Base-by-base conservation (phyloP, 73 alveolate species). In the Diophrys sp. region DNA sequence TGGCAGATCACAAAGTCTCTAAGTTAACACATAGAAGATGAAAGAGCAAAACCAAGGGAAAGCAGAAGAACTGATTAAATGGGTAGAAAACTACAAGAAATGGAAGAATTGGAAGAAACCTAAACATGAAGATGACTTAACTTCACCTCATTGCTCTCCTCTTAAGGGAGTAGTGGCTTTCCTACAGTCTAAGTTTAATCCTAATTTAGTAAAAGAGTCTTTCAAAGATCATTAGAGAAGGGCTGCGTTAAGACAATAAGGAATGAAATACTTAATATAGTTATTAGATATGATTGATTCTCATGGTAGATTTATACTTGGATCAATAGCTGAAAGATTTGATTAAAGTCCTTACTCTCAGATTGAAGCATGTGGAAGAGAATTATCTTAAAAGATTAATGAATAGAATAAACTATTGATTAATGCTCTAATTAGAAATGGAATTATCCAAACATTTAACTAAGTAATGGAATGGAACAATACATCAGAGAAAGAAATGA, bases 11-110 rank as follows among this genome's bases (percentile, higher is more conserved):
- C 29, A 76, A 67, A 73, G 87, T 67, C 78, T 79, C 0, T 23
- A 85, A 73, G 88, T 68, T 8, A 55, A 54, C 68, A 30, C 27
- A 30, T 23, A 71, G 69, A 33, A 71, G 27, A 71, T 62, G 53
- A 5, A 33, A 29, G n/a, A 33, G 27, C 8, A 29, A 23, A 1
- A 11, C 23, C 31, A 71, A 54, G 68, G 5, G 72, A 56, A 86
- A 27, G 75, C 72, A 18, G 87, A 72, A 1, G 85, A 81, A 23
- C 31, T 81, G 67, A 71, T 70, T 1, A 78, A 88, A 53, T 88
- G 95, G 91, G 69, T 88, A 2, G 89, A 88, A 33, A 75, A 74
- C 66, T 83, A 88, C 34, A 67, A 79, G 54, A 88, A 88, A 62
- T 88, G 95, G 91, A 76, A 79, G 56, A 44, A 71, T 30, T 78